Percentiles rank a stretch among this genome's conserved stretches.
Conservation (phyloP, 441 rosid genomes). For the Euphorbia celastroides region DNA sequence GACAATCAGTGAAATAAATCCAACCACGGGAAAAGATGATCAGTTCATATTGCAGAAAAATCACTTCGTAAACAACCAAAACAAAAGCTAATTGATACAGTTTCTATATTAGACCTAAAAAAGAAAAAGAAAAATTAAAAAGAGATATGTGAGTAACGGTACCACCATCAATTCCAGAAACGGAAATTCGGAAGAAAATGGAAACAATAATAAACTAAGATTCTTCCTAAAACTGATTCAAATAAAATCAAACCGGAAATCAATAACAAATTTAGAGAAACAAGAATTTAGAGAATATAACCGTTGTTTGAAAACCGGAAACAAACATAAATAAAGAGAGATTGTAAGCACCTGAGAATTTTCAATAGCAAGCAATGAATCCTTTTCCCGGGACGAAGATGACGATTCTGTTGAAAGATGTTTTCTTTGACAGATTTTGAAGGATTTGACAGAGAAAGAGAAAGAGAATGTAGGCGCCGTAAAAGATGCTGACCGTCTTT, state of each 20-base stretch:
- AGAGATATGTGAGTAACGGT: too few relatives aligned
- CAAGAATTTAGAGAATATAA: too few relatives aligned
- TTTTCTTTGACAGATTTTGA: neutral
- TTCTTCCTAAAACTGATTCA: too few relatives aligned
- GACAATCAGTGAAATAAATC: constrained; percentile 16
- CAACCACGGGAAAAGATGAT: neutral
- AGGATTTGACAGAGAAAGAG: neutral
- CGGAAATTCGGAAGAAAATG: too few relatives aligned
- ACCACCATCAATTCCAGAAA: too few relatives aligned
- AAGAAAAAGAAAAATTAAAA: too few relatives aligned
- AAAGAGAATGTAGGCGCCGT: neutral
- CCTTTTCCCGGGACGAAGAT: neutral
- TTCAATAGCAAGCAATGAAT: neutral
- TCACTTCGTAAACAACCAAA: neutral
- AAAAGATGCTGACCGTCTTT: too few relatives aligned
- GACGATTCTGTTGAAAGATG: neutral
- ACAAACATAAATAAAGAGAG: neutral
- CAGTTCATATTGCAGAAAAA: neutral
- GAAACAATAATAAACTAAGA: too few relatives aligned
- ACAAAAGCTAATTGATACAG: neutral
- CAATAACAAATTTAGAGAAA: neutral
- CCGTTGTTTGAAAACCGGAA: neutral
- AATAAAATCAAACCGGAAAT: neutral
- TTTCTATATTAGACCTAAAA: neutral
- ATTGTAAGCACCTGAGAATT: neutral